A percentile compares a stretch with the other conserved stretches of the same genome.
Evolutionary conservation across 164 flowering plant species (phyloP).

Genomic region (Pachysandra terminalis): DNA sequence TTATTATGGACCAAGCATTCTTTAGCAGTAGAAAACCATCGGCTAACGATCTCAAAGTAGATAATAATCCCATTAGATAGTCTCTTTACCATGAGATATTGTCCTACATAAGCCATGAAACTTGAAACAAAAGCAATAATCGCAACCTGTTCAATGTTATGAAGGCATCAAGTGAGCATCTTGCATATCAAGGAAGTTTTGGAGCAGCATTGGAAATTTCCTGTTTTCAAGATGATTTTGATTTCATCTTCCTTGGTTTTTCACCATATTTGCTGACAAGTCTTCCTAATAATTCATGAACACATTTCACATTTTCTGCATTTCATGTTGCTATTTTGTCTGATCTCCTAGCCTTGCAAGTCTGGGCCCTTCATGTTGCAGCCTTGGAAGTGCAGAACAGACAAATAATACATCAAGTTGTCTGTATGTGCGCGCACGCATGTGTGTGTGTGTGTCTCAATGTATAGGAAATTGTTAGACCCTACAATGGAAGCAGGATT

Average conservation of each 20-base stretch:
- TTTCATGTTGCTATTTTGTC: background rate
- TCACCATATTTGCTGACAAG: background rate
- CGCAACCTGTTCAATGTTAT: background rate
- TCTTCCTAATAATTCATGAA: background rate
- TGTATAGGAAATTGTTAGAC: background rate
- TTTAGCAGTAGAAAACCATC: background rate
- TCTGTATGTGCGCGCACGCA: no score
- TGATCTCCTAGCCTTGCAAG: background rate
- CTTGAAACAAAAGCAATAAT: background rate
- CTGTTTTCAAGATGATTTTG: slow-evolving; percentile 1
- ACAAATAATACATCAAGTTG: background rate
- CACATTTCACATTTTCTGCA: background rate
- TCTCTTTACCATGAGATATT: no score
- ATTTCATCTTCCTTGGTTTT: background rate
- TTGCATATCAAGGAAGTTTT: background rate
- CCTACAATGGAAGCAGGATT: background rate
- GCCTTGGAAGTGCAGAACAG: background rate
- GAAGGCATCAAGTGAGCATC: background rate
- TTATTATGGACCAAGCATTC: background rate
- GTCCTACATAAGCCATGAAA: no score
- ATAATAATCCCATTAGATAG: background rate
- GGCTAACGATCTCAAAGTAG: background rate
- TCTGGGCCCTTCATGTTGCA: background rate
- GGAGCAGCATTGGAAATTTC: background rate
- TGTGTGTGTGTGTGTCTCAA: no score